Evolutionary conservation across 2,329 filamentous ascomycete species (phyloP).

Genomic region (Cladophialophora yegresii): DNA sequence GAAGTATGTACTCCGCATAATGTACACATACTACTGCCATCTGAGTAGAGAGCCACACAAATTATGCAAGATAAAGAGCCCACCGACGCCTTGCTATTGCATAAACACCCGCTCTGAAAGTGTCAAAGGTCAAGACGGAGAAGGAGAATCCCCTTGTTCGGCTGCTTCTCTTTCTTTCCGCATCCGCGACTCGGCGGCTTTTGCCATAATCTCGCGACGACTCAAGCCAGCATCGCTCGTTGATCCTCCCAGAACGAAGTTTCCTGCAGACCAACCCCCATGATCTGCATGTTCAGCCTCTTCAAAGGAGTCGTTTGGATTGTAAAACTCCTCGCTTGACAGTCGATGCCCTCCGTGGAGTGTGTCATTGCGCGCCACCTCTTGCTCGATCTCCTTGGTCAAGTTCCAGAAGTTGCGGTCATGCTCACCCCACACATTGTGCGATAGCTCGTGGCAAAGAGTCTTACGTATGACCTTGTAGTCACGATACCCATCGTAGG

Average conservation of each 20-base stretch:
- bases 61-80: not conserved
- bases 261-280: constrained; percentile 75
- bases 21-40: not conserved
- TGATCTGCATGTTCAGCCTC: constrained; percentile 65
- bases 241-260: constrained; percentile 69
- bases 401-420: constrained; percentile 88
- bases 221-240: constrained; percentile 55
- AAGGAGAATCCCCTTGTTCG: constrained; percentile 16
- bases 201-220: constrained; percentile 69
- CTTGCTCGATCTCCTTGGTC: constrained; percentile 77
- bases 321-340: constrained; percentile 61
- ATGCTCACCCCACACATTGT: constrained; percentile 84
- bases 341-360: constrained; percentile 67
- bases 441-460: constrained; percentile 90
- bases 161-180: constrained; percentile 18
- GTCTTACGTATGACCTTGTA: constrained; percentile 90
- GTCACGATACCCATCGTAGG: constrained; percentile 88
- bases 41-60: not conserved
- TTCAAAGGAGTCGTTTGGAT: constrained; percentile 52
- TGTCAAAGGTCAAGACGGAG: constrained; percentile 9
- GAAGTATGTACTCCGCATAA: not conserved
- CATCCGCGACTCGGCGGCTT: constrained; percentile 54
- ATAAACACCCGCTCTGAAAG: not conserved
- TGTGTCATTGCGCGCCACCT: constrained; percentile 82
- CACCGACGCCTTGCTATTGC: constrained; percentile 16